Conservation (phyloP, 805 yeast species). For the Candida peoriensis region DNA sequence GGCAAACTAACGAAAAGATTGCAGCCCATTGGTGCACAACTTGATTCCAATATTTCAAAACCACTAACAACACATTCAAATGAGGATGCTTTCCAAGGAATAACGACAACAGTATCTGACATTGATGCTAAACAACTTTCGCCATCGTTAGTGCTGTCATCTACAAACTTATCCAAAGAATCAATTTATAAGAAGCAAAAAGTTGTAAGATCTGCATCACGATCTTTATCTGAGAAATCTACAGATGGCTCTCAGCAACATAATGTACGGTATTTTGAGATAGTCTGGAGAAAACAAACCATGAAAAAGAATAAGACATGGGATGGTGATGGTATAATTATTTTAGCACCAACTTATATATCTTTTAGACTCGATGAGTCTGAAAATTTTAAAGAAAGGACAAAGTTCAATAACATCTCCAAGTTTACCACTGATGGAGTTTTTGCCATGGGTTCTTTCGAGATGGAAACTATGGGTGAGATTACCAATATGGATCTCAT, state of each 20-base stretch:
- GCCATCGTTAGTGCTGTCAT: not conserved
- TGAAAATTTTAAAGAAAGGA: slow-evolving; percentile 26
- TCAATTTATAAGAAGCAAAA: too few species aligned
- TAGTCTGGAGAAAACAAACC: slow-evolving; percentile 53
- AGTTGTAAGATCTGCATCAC: too few species aligned
- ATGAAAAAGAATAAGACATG: slow-evolving; percentile 83
- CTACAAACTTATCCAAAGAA: too few species aligned
- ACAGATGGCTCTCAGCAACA: not conserved
- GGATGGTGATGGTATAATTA: slow-evolving; percentile 84
- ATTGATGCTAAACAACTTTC: not conserved
- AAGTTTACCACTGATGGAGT: slow-evolving; percentile 32
- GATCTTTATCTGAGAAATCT: too few species aligned
- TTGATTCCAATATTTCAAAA: too few species aligned
- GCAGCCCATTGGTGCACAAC: too few species aligned
- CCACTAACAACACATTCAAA: too few species aligned
- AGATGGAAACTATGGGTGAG: slow-evolving; percentile 55
- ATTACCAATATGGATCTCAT: slow-evolving; percentile 24
- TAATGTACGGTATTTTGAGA: slow-evolving; percentile 18
- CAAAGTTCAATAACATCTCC: slow-evolving; percentile 12
- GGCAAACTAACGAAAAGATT: too few species aligned
- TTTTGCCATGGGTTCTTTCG: slow-evolving; percentile 51
- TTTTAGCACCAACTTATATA: slow-evolving; percentile 23
- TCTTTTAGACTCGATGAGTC: slow-evolving; percentile 30
- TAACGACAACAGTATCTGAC: not conserved
- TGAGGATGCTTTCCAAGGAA: too few species aligned